phyloP scores from a whole-genome alignment of 129 eudicot species.

The Flaveria sonorensis region DNA sequence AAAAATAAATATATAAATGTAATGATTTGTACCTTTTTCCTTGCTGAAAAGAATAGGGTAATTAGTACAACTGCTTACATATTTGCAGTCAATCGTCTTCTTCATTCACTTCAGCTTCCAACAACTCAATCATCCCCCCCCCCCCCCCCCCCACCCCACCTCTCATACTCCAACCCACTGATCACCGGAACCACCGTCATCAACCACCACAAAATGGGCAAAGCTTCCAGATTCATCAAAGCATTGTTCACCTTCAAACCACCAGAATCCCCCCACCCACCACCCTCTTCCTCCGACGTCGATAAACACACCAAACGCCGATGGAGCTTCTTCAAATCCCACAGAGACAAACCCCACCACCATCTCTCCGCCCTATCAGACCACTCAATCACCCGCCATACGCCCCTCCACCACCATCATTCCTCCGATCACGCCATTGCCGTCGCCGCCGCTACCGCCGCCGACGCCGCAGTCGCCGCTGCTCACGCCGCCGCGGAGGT shows the following conservation, averaged over 20 bases:
- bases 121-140: background rate
- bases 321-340: conserved; percentile 64
- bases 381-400: conserved; percentile 14
- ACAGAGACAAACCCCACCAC: conserved; percentile 8
- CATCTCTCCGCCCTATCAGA: conserved; percentile 7
- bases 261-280: conserved; percentile 11
- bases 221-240: conserved; percentile 66
- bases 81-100: background rate
- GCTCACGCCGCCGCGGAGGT: conserved; percentile 61
- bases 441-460: conserved; percentile 46
- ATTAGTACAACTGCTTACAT: background rate
- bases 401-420: conserved; percentile 26
- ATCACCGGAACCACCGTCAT: conserved; percentile 9
- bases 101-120: background rate
- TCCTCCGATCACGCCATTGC: conserved; percentile 43
- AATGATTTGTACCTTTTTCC: conserved; percentile 3
- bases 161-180: conserved; percentile 7
- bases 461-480: conserved; percentile 21
- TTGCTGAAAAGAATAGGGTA: conserved; percentile 3
- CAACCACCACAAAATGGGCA: conserved; percentile 51
- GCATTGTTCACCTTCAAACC: conserved; percentile 50
- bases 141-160: background rate
- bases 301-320: conserved; percentile 40
- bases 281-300: conserved; percentile 11
- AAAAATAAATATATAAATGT: background rate